Conservation (phyloP, 2,329 filamentous ascomycete genomes). For the Daldinia sp. region DNA sequence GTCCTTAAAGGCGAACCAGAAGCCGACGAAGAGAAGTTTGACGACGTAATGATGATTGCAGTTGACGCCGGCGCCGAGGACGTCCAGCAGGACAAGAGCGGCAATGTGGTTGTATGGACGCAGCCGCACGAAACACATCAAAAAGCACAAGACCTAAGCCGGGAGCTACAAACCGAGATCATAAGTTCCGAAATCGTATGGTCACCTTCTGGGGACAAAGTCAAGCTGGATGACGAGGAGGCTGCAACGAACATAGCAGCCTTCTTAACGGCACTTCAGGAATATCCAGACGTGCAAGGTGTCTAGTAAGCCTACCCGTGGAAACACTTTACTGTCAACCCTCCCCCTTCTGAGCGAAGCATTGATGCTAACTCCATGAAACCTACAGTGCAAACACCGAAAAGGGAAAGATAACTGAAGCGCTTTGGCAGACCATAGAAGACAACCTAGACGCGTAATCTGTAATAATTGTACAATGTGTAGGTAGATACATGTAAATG, state of each 20-base stretch:
- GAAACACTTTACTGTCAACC: not conserved
- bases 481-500: conserved; percentile 26
- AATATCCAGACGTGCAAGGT: conserved; percentile 79
- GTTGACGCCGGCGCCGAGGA: conserved; percentile 88
- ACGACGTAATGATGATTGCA: conserved; percentile 82
- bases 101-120: conserved; percentile 77
- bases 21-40: conserved; percentile 58
- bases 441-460: conserved; percentile 61
- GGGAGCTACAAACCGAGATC: conserved; percentile 74
- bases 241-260: conserved; percentile 68
- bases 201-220: conserved; percentile 82
- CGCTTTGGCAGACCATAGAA: conserved; percentile 66
- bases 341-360: not conserved
- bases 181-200: conserved; percentile 85
- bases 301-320: conserved; percentile 65
- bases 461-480: conserved; percentile 52
- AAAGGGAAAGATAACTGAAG: conserved; percentile 64
- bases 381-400: conserved; percentile 68
- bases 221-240: conserved; percentile 69
- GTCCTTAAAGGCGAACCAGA: conserved; percentile 65
- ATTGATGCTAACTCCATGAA: conserved; percentile 7
- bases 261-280: conserved; percentile 71
- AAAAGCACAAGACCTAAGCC: conserved; percentile 73
- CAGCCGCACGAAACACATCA: conserved; percentile 73
- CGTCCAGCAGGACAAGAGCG: conserved; percentile 75